Percentiles rank a stretch among this genome's conserved stretches.
Evolutionary conservation across 345 rosid species (phyloP).

Genomic region (Lepidium africanum): DNA sequence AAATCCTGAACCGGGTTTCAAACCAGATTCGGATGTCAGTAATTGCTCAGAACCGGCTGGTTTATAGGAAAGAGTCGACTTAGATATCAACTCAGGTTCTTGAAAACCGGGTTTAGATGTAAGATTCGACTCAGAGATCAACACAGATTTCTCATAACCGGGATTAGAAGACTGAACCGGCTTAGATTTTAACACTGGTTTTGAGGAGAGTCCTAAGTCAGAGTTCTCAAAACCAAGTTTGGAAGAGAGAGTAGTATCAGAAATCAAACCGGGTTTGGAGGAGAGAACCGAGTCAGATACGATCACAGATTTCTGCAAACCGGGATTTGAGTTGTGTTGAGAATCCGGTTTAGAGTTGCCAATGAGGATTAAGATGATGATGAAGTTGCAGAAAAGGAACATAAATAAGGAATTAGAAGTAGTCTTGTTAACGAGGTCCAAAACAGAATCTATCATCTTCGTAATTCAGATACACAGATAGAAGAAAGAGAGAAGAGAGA

Average conservation of each 20-base stretch:
- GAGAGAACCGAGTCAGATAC: conserved; percentile 6
- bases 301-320: neutral
- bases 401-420: conserved; percentile 17
- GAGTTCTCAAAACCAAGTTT: neutral
- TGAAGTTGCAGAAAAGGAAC: conserved; percentile 27
- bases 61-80: neutral
- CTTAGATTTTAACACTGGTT: neutral
- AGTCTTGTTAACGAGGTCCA: conserved; percentile 20
- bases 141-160: neutral
- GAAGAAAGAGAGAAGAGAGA: neutral
- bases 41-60: neutral
- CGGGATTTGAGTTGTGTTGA: neutral
- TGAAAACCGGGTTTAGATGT: neutral
- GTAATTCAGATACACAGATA: neutral
- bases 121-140: neutral
- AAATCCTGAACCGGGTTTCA: conserved; percentile 2
- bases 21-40: neutral
- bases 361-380: conserved; percentile 23
- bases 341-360: conserved; percentile 13
- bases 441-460: conserved; percentile 18
- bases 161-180: neutral
- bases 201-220: neutral
- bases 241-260: neutral
- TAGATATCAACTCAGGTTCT: neutral
- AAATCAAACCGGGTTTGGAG: conserved; percentile 1